Percentiles rank a stretch among this genome's conserved stretches.
These are phyloP conservation scores for Xylaria hypoxylon DNA, from an alignment of 2,329 filamentous ascomycete species.

Conservation along the genomic window DNA sequence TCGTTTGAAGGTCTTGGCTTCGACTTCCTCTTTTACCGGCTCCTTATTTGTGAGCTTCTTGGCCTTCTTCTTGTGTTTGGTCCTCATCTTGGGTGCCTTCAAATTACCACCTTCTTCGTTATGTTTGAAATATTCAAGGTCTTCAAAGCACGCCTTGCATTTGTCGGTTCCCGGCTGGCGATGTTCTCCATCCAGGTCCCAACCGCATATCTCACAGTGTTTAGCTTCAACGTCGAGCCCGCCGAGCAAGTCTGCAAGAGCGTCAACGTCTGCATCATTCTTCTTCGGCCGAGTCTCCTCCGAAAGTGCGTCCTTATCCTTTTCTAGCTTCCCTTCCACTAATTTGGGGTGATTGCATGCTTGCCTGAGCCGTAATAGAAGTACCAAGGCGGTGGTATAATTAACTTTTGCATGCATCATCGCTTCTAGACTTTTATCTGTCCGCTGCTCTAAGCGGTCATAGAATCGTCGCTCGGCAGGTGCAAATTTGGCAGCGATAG, in stretches of 20 bases:
- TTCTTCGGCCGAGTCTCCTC: constrained; percentile 68
- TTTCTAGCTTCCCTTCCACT: constrained; percentile 84
- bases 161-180: constrained; percentile 57
- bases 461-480: constrained; percentile 88
- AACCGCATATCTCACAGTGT: constrained; percentile 86
- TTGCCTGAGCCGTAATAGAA: constrained; percentile 90
- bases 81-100: constrained; percentile 54
- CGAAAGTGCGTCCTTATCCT: constrained; percentile 86
- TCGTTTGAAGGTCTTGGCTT: constrained; percentile 48
- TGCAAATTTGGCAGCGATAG: constrained; percentile 81
- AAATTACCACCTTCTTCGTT: constrained; percentile 56
- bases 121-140: constrained; percentile 73
- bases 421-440: constrained; percentile 85
- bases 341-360: constrained; percentile 95
- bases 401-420: constrained; percentile 89
- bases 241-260: constrained; percentile 86
- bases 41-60: constrained; percentile 43
- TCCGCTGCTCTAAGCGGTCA: constrained; percentile 81
- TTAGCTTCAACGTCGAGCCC: constrained; percentile 82
- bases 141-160: constrained; percentile 80
- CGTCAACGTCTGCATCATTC: constrained; percentile 77
- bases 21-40: constrained; percentile 50
- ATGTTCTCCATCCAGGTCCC: constrained; percentile 67
- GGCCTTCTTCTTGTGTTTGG: constrained; percentile 52
- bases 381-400: constrained; percentile 92